A percentile compares a stretch with the other conserved stretches of the same genome.
Conservation (phyloP, 2,329 filamentous ascomycete species). For the Monosporascus sp. region DNA sequence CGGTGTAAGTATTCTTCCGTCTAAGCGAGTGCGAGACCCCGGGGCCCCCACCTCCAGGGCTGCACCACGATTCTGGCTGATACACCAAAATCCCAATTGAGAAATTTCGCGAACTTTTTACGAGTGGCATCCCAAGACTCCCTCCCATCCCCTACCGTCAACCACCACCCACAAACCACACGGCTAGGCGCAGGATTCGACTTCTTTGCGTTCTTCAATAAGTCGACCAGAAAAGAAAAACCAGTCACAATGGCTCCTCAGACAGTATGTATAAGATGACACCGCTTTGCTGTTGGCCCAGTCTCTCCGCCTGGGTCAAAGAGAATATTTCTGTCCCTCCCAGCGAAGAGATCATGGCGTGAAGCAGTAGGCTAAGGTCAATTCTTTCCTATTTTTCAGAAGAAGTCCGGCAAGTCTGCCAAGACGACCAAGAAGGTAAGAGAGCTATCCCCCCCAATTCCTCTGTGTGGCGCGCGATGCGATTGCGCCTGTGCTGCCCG, state of each 20-base stretch:
- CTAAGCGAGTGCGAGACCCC: slow-evolving; percentile 4
- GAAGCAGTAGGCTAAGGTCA: slow-evolving; percentile 96
- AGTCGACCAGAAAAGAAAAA: slow-evolving; percentile 15
- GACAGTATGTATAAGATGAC: slow-evolving; percentile 74
- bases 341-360: slow-evolving; percentile 45
- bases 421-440: slow-evolving; percentile 84
- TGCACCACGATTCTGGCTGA: slow-evolving; percentile 8
- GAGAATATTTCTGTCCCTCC: slow-evolving; percentile 1
- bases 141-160: slow-evolving; percentile 8
- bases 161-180: slow-evolving; percentile 14
- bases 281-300: slow-evolving; percentile 93
- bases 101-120: not conserved
- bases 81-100: slow-evolving; percentile 27
- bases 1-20: not conserved
- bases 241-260: slow-evolving; percentile 72
- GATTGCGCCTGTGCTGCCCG: too few species aligned
- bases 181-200: slow-evolving; percentile 38
- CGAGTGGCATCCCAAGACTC: not conserved
- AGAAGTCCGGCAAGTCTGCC: slow-evolving; percentile 61
- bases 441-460: slow-evolving; percentile 1
- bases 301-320: slow-evolving; percentile 29
- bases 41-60: slow-evolving; percentile 4
- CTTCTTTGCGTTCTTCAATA: slow-evolving; percentile 65
- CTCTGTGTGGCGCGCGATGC: not conserved
- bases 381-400: slow-evolving; percentile 51